Percentiles rank a stretch among this genome's conserved stretches.
Conservation (phyloP, 2,329 filamentous ascomycete genomes). For the Arthrobotrys entomopaga region DNA sequence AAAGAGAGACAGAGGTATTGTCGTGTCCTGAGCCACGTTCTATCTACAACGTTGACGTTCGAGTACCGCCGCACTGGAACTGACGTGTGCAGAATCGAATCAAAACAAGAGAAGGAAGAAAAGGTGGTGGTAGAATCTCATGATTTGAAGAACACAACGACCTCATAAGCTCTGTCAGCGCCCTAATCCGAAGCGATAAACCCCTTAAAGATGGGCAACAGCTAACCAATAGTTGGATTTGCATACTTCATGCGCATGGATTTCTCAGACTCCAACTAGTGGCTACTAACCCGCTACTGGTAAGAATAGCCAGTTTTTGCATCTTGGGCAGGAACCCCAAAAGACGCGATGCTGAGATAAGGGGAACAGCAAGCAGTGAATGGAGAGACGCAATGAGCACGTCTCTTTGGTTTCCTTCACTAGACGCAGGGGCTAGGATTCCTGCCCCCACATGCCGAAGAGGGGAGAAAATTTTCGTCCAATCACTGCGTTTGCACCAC, state of each 20-base stretch:
- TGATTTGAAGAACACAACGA: constrained; percentile 37
- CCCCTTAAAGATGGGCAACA: constrained; percentile 46
- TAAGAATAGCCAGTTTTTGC: constrained; percentile 26
- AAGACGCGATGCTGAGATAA: constrained; percentile 51
- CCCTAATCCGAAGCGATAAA: constrained; percentile 45
- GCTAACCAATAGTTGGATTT: constrained; percentile 43
- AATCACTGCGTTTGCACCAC: constrained; percentile 28
- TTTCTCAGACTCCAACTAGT: constrained; percentile 29
- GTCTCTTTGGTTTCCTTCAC: constrained; percentile 2
- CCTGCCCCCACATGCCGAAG: constrained; percentile 29
- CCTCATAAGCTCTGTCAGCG: constrained; percentile 39
- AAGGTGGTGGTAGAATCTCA: constrained; percentile 50
- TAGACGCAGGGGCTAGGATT: constrained; percentile 39
- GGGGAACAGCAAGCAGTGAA: constrained; percentile 24
- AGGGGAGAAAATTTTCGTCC: constrained; percentile 30
- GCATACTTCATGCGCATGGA: constrained; percentile 52
- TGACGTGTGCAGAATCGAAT: constrained; percentile 54
- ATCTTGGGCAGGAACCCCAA: constrained; percentile 39
- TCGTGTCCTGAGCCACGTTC: constrained; percentile 55
- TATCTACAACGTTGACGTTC: constrained; percentile 51
- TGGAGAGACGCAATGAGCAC: constrained; percentile 5
- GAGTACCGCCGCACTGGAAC: constrained; percentile 50
- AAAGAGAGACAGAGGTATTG: constrained; percentile 54
- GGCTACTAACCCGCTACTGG: constrained; percentile 52
- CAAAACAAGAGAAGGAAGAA: constrained; percentile 49